These are phyloP conservation scores for Phanerochaete carnosa DNA, from an alignment of 768 basidiomycete genomes.

Conservation along the genomic window DNA sequence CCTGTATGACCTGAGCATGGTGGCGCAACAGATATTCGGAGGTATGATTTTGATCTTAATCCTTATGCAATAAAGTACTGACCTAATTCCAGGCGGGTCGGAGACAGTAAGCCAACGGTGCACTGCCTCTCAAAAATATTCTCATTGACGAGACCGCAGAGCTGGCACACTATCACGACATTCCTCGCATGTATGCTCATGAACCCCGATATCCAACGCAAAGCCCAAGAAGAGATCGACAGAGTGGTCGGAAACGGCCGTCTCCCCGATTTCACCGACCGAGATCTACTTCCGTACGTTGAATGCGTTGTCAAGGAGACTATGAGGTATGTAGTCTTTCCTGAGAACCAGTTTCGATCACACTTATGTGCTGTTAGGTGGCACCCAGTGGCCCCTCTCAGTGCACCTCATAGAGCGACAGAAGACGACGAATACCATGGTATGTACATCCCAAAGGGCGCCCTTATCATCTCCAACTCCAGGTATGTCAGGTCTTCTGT, in stretches of 20 bases:
- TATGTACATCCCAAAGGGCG: constrained; percentile 25
- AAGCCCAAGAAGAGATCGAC: constrained; percentile 27
- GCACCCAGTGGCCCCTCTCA: constrained; percentile 22
- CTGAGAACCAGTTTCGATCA: background rate
- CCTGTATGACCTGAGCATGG: background rate
- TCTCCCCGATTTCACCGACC: constrained; percentile 26
- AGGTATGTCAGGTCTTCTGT: constrained; percentile 30
- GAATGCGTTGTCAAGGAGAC: constrained; percentile 20
- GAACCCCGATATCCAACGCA: constrained; percentile 16
- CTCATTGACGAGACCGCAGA: background rate
- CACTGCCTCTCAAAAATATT: background rate
- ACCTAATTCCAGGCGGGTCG: background rate
- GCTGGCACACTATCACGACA: background rate
- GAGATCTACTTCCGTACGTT: constrained; percentile 23
- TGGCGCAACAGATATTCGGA: background rate
- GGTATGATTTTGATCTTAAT: background rate
- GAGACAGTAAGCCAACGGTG: background rate
- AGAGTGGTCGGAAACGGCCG: constrained; percentile 21
- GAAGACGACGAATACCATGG: constrained; percentile 28
- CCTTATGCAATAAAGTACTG: background rate
- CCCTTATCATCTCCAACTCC: constrained; percentile 32
- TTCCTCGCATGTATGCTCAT: constrained; percentile 5
- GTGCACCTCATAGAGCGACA: constrained; percentile 36
- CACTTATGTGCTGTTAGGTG: too few relatives aligned
- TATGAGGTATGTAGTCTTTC: background rate